These are phyloP conservation scores for Echeveria elegans DNA, from an alignment of 164 flowering plant species.

Conservation along the genomic window DNA sequence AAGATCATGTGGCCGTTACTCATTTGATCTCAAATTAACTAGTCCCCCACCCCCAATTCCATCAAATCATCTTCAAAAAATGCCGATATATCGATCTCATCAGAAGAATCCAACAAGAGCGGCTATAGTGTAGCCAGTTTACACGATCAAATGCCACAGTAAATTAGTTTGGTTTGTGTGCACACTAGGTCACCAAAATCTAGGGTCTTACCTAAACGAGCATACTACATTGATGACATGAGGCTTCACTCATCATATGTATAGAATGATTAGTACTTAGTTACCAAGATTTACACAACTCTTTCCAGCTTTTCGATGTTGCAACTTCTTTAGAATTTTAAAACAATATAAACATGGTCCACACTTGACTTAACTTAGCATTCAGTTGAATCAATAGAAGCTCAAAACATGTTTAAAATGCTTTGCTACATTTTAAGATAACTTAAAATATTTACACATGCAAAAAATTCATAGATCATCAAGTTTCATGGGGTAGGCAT, in stretches of 20 bases:
- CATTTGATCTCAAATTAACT: background rate
- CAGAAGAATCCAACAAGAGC: too few species aligned
- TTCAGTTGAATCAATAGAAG: background rate
- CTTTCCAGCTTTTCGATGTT: background rate
- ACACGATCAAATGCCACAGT: too few species aligned
- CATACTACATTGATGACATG: too few species aligned
- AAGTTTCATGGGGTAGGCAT: constrained; percentile 2
- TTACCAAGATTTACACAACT: background rate
- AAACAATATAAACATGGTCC: background rate
- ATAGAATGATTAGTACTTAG: background rate
- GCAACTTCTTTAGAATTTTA: background rate
- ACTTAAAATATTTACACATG: constrained; percentile 1
- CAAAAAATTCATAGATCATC: background rate
- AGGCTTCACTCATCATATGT: background rate
- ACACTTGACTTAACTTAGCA: background rate
- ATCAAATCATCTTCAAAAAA: too few species aligned
- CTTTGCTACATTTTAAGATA: background rate
- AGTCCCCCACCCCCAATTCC: too few species aligned
- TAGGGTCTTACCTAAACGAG: background rate
- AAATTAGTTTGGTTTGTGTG: too few species aligned
- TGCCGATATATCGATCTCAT: too few species aligned
- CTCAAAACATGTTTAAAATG: constrained; percentile 1
- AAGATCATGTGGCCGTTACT: background rate
- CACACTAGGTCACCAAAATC: too few species aligned
- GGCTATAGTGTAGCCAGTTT: too few species aligned